Evolutionary conservation across 805 yeast species (phyloP), one percentile per base, ranked within the genome.

Genomic region (Metschnikowia amazonensis): DNA sequence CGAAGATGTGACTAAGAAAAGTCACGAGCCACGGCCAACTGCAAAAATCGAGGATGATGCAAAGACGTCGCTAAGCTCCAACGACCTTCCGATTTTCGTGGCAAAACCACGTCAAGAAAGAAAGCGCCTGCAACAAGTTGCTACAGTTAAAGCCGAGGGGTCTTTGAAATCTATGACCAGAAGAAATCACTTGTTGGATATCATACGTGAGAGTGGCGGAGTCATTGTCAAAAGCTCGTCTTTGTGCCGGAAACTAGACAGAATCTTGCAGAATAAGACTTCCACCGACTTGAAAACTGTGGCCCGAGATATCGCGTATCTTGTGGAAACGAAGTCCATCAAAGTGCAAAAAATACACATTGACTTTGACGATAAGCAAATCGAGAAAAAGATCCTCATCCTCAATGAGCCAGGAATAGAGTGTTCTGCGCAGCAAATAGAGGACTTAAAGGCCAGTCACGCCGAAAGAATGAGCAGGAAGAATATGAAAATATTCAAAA

Each of bases 201-300:
- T 69, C 0, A 60, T 71, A 2, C 62, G 58, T 30, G 64, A 60
- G 20, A 51, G 56, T n/a, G 75, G 74, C 3, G 76, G 76, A 6
- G 74, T 66, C 1, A 56, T 63, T 0, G 64, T 54, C 46, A 66
- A 72, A 8, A 62, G 66, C 8, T 65, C 67, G 5, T 52, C 53
- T 9, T 55, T 71, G n/a, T 53, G 69, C 33, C 56, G 73, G 13
- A 42, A 46, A 9, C 48, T 71, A 17, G 75, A 71, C 49, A 53
- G 52, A 41, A 50, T 53, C 17, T 56, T 71, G 24, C 64, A 60
- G 2, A 50, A 44, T 28, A 37, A 52, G 1, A 66, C 72, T 7
- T 38, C 49, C 3, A 70, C 74, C 1, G 76, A 71, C 48, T 56
- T 52, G 30, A 71, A 70, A 44, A 71, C 76, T 0, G 50, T 71